These are phyloP conservation scores for Rhizopus sp. DNA, from an alignment of 371 early-diverging fungal genomes.

Conservation along the genomic window DNA sequence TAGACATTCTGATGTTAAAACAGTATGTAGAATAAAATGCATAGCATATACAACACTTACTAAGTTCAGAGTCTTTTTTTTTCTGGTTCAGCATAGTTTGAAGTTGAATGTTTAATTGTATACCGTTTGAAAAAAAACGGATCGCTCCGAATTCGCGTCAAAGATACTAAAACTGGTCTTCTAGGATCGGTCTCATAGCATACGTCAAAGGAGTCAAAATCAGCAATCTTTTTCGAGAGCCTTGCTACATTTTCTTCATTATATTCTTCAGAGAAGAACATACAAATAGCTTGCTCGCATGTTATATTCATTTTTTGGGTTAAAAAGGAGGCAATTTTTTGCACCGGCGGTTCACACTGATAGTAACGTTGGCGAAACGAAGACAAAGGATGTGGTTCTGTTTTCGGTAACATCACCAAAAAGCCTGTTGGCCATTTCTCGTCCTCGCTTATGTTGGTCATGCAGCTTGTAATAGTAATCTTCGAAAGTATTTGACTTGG, in stretches of 20 bases:
- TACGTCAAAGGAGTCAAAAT: constrained; percentile 17
- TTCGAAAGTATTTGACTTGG: no score
- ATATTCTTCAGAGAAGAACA: constrained; percentile 18
- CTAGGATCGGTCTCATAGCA: constrained; percentile 25
- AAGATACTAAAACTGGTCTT: constrained; percentile 15
- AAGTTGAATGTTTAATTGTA: constrained; percentile 7
- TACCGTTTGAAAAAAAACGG: constrained; percentile 17
- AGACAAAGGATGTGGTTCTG: no score
- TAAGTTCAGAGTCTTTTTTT: constrained; percentile 9
- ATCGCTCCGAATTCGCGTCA: constrained; percentile 20
- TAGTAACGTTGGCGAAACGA: no score
- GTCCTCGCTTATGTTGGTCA: no score
- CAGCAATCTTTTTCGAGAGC: constrained; percentile 15
- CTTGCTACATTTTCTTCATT: constrained; percentile 22
- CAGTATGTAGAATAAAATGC: constrained; percentile 11
- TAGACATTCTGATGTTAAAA: constrained; percentile 13
- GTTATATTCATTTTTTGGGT: constrained; percentile 19
- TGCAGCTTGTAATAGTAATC: no score
- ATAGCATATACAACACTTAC: constrained; percentile 12
- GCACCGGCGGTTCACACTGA: neutral
- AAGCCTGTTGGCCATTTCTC: no score
- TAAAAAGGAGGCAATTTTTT: constrained; percentile 8
- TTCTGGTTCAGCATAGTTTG: constrained; percentile 11
- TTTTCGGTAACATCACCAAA: no score
- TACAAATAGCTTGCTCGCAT: constrained; percentile 23